phyloP scores from a whole-genome alignment of 2,329 filamentous ascomycete species.

The Penicillium rolfsii region DNA sequence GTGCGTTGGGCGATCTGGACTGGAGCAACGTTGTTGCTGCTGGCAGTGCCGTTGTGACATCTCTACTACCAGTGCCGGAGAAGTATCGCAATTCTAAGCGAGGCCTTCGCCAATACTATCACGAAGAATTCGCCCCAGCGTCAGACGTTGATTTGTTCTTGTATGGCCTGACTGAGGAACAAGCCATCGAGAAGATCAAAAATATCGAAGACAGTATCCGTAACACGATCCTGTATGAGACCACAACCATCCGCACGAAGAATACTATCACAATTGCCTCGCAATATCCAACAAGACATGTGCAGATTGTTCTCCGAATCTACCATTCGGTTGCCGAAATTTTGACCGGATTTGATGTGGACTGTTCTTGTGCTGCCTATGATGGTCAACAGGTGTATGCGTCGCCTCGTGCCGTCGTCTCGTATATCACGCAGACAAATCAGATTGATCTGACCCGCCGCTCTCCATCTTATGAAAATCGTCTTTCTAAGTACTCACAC shows the following conservation, averaged over 20 bases:
- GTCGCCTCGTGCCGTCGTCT: conserved; percentile 73
- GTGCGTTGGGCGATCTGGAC: conserved; percentile 72
- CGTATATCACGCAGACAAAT: conserved; percentile 82
- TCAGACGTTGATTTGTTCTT: conserved; percentile 88
- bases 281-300: conserved; percentile 79
- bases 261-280: conserved; percentile 84
- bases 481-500: conserved; percentile 82
- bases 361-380: conserved; percentile 79
- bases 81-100: conserved; percentile 66
- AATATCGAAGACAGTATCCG: conserved; percentile 75
- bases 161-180: conserved; percentile 75
- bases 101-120: conserved; percentile 71
- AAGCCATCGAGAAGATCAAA: conserved; percentile 81
- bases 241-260: conserved; percentile 81
- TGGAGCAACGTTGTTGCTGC: conserved; percentile 83
- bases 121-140: conserved; percentile 77
- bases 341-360: conserved; percentile 84
- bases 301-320: conserved; percentile 83
- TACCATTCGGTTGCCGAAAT: conserved; percentile 86
- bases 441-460: conserved; percentile 76
- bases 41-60: conserved; percentile 79
- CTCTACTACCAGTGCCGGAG: conserved; percentile 70
- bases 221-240: conserved; percentile 79
- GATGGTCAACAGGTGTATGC: conserved; percentile 80
- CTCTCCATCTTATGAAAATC: conserved; percentile 85